phyloP scores from a whole-genome alignment of 148 eudicot genomes.

The Camellia granthamiana region DNA sequence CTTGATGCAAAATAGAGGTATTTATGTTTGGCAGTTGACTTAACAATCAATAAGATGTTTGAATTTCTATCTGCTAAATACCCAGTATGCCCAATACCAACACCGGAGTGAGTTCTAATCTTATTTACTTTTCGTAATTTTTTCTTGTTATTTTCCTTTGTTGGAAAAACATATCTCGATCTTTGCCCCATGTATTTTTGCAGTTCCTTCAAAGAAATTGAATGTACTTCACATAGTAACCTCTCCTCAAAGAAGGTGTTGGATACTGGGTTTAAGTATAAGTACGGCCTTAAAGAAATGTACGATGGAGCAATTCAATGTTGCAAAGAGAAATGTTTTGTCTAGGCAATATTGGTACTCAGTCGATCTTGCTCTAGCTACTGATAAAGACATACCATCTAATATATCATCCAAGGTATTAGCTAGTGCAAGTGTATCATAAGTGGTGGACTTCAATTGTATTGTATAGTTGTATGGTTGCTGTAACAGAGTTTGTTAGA shows the following conservation, averaged over 20 bases:
- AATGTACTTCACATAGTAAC: no score
- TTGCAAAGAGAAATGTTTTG: constrained; percentile 21
- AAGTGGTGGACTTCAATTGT: no score
- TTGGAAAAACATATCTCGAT: no score
- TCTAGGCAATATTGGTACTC: background rate
- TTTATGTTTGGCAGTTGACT: background rate
- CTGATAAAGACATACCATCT: no score
- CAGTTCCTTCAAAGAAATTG: no score
- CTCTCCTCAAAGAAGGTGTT: constrained; percentile 38
- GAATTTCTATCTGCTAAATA: constrained; percentile 15
- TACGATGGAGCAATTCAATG: constrained; percentile 36
- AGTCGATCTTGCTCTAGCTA: no score
- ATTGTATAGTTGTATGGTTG: no score
- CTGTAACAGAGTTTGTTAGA: no score
- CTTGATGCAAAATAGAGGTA: constrained; percentile 9
- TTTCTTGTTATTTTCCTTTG: background rate
- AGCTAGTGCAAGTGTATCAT: no score
- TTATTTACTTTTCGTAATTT: background rate
- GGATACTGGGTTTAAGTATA: constrained; percentile 33
- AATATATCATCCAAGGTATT: no score
- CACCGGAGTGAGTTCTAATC: constrained; percentile 8
- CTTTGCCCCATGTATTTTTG: no score
- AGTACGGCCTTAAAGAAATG: constrained; percentile 38
- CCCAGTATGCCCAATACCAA: constrained; percentile 17
- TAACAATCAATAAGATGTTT: constrained; percentile 13